Conservation (phyloP, 768 basidiomycete species). For the Boletus edulis region DNA sequence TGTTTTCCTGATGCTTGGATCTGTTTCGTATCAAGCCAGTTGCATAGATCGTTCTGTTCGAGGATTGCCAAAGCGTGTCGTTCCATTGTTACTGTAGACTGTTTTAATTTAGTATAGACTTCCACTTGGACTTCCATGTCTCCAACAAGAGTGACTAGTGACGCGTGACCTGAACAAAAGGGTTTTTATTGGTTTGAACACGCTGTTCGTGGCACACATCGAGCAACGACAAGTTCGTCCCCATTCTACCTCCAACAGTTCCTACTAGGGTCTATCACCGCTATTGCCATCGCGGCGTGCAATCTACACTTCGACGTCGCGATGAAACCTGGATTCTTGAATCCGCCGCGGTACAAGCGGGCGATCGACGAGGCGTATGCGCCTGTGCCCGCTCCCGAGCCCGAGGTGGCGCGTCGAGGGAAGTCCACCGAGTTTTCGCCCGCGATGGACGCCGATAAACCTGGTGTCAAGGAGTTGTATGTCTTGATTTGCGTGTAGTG, state of each 20-base stretch:
- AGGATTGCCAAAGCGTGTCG: slow-evolving; percentile 1
- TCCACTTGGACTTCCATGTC: no score
- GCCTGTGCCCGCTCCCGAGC: background rate
- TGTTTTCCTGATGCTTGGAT: background rate
- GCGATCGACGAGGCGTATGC: slow-evolving; percentile 7
- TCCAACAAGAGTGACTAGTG: no score
- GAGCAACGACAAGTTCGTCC: no score
- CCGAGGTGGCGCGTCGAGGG: background rate
- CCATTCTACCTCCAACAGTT: no score
- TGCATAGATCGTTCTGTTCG: background rate
- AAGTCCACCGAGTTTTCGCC: background rate
- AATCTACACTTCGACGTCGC: background rate
- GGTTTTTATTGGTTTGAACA: no score
- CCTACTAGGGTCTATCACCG: background rate
- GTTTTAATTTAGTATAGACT: no score
- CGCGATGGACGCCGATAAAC: background rate
- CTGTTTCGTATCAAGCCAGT: background rate
- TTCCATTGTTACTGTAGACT: background rate
- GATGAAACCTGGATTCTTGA: slow-evolving; percentile 26
- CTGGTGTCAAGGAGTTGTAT: background rate
- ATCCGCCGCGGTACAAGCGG: slow-evolving; percentile 7
- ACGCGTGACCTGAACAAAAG: no score
- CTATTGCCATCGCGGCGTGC: background rate
- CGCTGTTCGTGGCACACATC: no score
- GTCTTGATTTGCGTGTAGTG: background rate